These are phyloP conservation scores for Mimosa bimucronata DNA, from an alignment of 306 rosid genomes.

Conservation along the genomic window DNA sequence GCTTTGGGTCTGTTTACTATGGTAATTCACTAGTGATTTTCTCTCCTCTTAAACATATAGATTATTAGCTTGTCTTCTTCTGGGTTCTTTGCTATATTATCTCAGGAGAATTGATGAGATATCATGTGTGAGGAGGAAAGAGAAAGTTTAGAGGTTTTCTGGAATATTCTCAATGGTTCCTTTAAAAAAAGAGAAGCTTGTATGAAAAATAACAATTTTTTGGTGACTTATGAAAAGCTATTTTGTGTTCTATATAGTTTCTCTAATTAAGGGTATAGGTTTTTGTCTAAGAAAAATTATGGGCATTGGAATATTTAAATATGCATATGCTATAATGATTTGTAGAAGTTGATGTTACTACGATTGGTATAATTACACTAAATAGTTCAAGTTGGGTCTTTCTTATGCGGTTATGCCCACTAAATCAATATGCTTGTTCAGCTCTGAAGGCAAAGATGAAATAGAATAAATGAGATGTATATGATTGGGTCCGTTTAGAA, in stretches of 20 bases:
- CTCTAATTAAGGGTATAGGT: neutral
- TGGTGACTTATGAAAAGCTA: neutral
- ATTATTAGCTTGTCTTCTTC: neutral
- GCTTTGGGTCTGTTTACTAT: constrained; percentile 52
- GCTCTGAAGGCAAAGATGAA: neutral
- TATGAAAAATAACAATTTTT: neutral
- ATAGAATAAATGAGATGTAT: neutral
- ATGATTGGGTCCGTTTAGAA: neutral
- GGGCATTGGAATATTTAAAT: neutral
- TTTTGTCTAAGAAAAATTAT: neutral
- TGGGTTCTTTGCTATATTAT: neutral
- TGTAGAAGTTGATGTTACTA: neutral
- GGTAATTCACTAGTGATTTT: constrained; percentile 27
- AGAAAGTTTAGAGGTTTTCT: neutral
- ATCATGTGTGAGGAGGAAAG: neutral
- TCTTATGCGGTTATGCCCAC: neutral
- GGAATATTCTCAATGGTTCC: neutral
- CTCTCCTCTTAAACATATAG: neutral
- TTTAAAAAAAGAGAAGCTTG: neutral
- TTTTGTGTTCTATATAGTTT: neutral
- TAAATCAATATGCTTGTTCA: neutral
- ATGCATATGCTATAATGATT: neutral
- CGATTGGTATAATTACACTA: neutral
- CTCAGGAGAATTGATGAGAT: neutral
- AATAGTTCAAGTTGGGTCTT: neutral